Conservation (phyloP, 139 green algal species). For the Astrephomene gubernaculifera region DNA sequence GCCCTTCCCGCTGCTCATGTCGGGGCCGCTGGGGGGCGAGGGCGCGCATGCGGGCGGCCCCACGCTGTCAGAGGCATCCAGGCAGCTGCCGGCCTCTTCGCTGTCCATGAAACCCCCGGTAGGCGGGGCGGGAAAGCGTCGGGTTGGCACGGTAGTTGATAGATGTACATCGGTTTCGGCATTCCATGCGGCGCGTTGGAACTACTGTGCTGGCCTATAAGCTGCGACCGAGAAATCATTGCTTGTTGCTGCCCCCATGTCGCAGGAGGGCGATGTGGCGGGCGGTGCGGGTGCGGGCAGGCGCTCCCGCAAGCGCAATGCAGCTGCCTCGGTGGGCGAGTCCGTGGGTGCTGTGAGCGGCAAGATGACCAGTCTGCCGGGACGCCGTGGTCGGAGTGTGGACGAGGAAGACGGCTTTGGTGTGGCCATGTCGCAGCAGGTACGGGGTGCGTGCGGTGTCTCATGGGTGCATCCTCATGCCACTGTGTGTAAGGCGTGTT, state of each 20-base stretch:
- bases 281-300: background rate
- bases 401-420: constrained; percentile 37
- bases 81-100: background rate
- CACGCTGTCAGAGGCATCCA: background rate
- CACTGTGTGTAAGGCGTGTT: too few species aligned
- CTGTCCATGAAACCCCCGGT: background rate
- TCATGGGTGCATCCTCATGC: too few species aligned
- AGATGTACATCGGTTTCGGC: too few species aligned
- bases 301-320: constrained; percentile 12
- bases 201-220: too few species aligned
- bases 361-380: background rate
- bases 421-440: constrained; percentile 34
- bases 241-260: too few species aligned
- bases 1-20: constrained; percentile 8
- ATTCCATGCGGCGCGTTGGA: too few species aligned
- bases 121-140: too few species aligned
- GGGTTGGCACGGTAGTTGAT: too few species aligned
- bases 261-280: background rate
- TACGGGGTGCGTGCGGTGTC: too few species aligned
- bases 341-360: background rate
- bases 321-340: background rate
- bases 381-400: constrained; percentile 1
- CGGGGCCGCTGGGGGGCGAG: background rate
- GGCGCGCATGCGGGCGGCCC: background rate
- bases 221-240: too few species aligned